phyloP scores from a whole-genome alignment of 1,284 basidiomycete genomes.

The Microbotryomycetes sp. region DNA sequence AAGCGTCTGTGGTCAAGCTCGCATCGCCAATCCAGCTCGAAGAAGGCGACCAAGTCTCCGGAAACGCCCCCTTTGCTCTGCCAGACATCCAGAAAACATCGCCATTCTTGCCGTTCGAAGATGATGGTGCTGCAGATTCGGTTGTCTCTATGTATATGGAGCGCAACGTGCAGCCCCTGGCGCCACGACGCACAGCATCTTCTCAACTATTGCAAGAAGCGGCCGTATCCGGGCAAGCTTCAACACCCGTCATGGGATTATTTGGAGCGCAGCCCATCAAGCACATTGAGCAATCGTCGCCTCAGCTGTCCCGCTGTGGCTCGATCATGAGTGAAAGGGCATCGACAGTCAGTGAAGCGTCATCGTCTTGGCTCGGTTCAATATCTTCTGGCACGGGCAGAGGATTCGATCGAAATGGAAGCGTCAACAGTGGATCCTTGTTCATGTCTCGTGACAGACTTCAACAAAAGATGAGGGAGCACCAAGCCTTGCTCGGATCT shows the following conservation, averaged over 20 bases:
- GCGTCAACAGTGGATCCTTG: background rate
- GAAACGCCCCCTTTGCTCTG: conserved; percentile 20
- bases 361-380: background rate
- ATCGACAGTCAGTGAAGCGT: background rate
- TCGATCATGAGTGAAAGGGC: conserved; percentile 11
- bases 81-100: conserved; percentile 28
- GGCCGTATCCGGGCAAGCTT: background rate
- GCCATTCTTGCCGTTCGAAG: conserved; percentile 28
- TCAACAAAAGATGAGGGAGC: conserved; percentile 19
- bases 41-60: background rate
- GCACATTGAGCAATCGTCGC: conserved; percentile 7
- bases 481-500: conserved; percentile 17
- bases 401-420: background rate
- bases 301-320: conserved; percentile 19
- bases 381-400: background rate
- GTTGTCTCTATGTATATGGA: conserved; percentile 14
- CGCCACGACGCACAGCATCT: conserved; percentile 1
- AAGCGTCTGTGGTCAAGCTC: background rate
- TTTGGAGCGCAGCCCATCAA: background rate
- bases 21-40: background rate
- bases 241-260: background rate
- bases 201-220: too few species aligned
- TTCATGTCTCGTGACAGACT: conserved; percentile 11
- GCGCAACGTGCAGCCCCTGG: background rate
- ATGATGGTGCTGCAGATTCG: conserved; percentile 11